Conservation (phyloP, 352 stramenopile species). For the Phytopythium ostracodes region DNA sequence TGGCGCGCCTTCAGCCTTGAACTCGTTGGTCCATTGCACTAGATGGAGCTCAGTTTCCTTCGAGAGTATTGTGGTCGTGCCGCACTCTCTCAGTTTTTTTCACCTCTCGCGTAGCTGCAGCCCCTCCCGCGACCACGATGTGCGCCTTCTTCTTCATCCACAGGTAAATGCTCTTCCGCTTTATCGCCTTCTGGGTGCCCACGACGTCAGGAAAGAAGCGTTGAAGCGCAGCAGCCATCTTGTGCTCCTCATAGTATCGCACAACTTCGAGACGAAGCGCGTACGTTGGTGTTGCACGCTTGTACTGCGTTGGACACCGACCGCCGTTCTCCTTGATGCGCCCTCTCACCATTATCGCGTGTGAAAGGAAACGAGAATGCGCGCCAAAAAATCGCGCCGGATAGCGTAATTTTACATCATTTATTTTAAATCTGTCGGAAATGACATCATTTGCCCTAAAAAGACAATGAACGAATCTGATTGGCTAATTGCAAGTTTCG, state of each 20-base stretch:
- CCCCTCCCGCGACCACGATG: neutral
- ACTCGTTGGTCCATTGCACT: neutral
- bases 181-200: neutral
- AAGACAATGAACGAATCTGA: neutral
- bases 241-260: neutral
- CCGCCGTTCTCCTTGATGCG: neutral
- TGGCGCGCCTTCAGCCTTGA: neutral
- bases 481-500: neutral
- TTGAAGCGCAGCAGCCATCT: neutral
- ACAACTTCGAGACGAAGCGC: neutral
- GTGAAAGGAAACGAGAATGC: too few relatives aligned
- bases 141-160: neutral
- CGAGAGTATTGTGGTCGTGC: neutral
- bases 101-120: neutral
- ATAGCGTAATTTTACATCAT: neutral
- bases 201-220: neutral
- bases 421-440: neutral
- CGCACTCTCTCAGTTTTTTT: neutral
- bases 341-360: neutral
- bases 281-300: slow-evolving; percentile 19
- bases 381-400: neutral
- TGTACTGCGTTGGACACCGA: neutral
- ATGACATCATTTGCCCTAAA: neutral
- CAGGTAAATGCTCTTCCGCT: neutral
- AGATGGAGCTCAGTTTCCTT: neutral